Evolutionary conservation across 768 basidiomycete species (phyloP), one percentile per base, ranked within the genome.

Genomic region (Hygrophoropsis aurantiaca): DNA sequence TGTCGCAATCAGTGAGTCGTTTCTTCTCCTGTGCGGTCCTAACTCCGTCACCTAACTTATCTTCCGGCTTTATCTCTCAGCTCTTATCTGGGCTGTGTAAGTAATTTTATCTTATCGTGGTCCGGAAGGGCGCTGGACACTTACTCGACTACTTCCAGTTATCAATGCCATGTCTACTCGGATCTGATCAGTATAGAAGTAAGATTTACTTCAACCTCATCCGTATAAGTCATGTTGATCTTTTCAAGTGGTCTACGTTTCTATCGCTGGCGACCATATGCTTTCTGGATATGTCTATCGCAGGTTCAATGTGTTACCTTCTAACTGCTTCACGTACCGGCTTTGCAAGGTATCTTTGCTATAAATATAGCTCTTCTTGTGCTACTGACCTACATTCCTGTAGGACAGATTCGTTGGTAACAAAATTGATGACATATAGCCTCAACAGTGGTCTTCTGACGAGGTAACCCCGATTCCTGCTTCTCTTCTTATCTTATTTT

Each of bases 251-350:
- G 44, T 2, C 24, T 11, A 46, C 44, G 26, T 46, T 20, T 19
- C 19, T 43, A 27, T 4, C 40, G 20, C 16, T 46, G 23, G 44
- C 11, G 15, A 11, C 24, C 4, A 25, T 27, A 20, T 16, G 21
- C 20, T 11, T 42, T 13, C 16, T 18, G 18, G 44, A 46, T 9
- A 0, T 46, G 13, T 9, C 26, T 5, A 11, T 42, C 10, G 44
- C 44, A 46, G 39, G 38, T 11, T 46, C 40, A 24, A n/a, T 46
- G 24, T 46, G 44, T 16, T 46, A 46, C n/a, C 18, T 46, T 19
- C 35, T 46, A 3, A 27, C 44, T 25, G 41, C 24, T 2, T 41
- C 44, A 1, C 44, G 23, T 40, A 43, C 18, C 6, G 44, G 44
- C 16, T 42, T 46, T 3, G 11, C 40, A 24, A 20, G 24, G 44